phyloP scores from a whole-genome alignment of 169 alveolate genomes.

The Plasmodium malariae region DNA sequence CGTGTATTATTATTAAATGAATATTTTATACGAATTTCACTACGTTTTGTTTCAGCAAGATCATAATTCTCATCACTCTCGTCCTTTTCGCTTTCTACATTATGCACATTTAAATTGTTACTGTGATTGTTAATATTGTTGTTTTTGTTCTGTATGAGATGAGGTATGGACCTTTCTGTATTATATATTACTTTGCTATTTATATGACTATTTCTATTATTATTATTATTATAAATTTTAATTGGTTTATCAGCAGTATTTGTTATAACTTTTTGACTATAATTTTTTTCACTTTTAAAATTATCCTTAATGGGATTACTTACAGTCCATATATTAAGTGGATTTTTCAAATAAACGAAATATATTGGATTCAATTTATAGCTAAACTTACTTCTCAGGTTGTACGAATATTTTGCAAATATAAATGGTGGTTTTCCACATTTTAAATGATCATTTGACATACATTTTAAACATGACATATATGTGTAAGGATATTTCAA shows the following conservation, averaged over 20 bases:
- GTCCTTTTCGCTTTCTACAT: neutral
- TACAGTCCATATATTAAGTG: conserved; percentile 48
- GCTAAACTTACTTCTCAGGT: conserved; percentile 28
- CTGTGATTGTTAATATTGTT: neutral
- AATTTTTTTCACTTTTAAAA: neutral
- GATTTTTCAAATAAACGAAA: conserved; percentile 38
- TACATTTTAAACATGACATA: conserved; percentile 50
- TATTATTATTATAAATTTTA: neutral
- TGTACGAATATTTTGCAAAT: conserved; percentile 15
- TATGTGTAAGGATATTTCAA: conserved; percentile 13
- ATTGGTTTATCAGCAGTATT: neutral
- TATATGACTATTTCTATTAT: neutral
- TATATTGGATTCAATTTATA: neutral
- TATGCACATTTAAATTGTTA: neutral
- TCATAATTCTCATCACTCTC: neutral
- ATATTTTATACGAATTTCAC: neutral
- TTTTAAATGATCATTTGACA: conserved; percentile 30
- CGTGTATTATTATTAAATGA: neutral
- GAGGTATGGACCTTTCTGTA: neutral
- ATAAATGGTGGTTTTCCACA: conserved; percentile 72
- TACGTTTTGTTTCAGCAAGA: neutral
- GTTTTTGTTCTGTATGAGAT: neutral
- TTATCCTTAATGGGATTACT: neutral
- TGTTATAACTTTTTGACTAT: neutral
- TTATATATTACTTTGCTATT: neutral